A percentile compares a stretch with the other conserved stretches of the same genome.
phyloP scores from a whole-genome alignment of 1,139 yeast species.

The Meyerozyma guilliermondii region DNA sequence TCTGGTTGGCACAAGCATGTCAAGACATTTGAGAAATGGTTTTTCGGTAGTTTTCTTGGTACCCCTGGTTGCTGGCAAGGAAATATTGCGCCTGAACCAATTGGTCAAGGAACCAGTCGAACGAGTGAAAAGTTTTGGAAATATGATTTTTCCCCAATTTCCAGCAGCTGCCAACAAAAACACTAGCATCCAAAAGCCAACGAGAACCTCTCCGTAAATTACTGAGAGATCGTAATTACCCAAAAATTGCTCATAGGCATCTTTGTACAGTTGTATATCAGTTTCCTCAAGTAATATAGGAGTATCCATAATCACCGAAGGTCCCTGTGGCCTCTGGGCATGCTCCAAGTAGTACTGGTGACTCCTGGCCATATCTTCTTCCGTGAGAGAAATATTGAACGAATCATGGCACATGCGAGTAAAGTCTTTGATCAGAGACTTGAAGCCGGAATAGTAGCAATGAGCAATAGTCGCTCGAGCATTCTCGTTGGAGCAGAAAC shows the following conservation, averaged over 20 bases:
- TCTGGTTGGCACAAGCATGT: conserved; percentile 11
- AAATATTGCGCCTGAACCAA: conserved; percentile 19
- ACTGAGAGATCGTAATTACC: conserved; percentile 38
- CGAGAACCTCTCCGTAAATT: conserved; percentile 25
- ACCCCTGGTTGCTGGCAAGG: conserved; percentile 26
- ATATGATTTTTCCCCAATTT: conserved; percentile 29
- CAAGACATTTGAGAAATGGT: conserved; percentile 9
- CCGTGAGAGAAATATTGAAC: conserved; percentile 23
- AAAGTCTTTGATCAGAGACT: conserved; percentile 20
- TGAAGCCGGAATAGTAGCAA: conserved; percentile 26
- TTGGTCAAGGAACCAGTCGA: conserved; percentile 22
- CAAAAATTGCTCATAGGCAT: conserved; percentile 30
- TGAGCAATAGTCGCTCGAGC: conserved; percentile 40
- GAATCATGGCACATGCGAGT: conserved; percentile 22
- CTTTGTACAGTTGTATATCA: conserved; percentile 13
- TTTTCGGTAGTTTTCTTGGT: conserved; percentile 22
- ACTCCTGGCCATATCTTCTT: conserved; percentile 24
- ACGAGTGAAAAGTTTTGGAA: conserved; percentile 16
- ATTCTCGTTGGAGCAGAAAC: conserved; percentile 26
- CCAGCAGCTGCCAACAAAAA: conserved; percentile 20
- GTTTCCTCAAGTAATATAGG: conserved; percentile 26
- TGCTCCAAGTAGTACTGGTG: conserved; percentile 35
- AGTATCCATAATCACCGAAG: conserved; percentile 13
- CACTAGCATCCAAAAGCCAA: conserved; percentile 28
- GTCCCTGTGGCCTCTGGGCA: conserved; percentile 22